These are phyloP conservation scores for Pulveroboletus sp. DNA, from an alignment of 768 basidiomycete species.

Conservation along the genomic window DNA sequence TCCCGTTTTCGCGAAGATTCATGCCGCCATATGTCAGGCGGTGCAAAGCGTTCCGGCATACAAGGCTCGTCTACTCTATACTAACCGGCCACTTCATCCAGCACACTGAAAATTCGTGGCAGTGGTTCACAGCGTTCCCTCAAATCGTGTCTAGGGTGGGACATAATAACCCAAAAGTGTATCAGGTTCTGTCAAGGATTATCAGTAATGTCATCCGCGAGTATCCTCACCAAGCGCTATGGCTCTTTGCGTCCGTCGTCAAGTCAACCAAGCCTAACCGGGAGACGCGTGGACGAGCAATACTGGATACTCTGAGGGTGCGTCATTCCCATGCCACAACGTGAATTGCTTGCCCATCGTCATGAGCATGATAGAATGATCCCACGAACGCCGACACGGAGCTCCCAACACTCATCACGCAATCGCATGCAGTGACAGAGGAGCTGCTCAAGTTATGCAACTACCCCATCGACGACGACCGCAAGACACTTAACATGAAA, in stretches of 20 bases:
- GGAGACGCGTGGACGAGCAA: slow-evolving; percentile 51
- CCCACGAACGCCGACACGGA: slow-evolving; percentile 39
- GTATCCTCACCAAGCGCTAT: slow-evolving; percentile 88
- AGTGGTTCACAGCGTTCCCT: slow-evolving; percentile 97
- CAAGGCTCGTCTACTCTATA: slow-evolving; percentile 50
- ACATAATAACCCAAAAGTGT: slow-evolving; percentile 61
- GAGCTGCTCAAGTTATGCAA: slow-evolving; percentile 69
- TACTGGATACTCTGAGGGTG: slow-evolving; percentile 59
- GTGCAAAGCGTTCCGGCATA: slow-evolving; percentile 66
- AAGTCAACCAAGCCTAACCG: slow-evolving; percentile 74
- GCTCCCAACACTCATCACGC: slow-evolving; percentile 47
- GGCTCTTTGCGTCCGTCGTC: slow-evolving; percentile 86
- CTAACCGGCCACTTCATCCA: neutral
- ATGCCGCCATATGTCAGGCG: slow-evolving; percentile 47
- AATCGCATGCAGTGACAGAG: slow-evolving; percentile 59
- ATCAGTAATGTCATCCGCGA: slow-evolving; percentile 70
- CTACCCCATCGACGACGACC: slow-evolving; percentile 39
- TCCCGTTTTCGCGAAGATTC: slow-evolving; percentile 52
- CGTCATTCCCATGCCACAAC: slow-evolving; percentile 4
- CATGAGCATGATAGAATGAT: slow-evolving; percentile 36
- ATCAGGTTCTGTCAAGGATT: slow-evolving; percentile 53
- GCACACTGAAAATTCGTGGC: slow-evolving; percentile 6
- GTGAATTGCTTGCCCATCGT: neutral
- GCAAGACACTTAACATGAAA: slow-evolving; percentile 37
- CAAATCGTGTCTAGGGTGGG: slow-evolving; percentile 95